Evolutionary conservation across 768 basidiomycete genomes (phyloP), one percentile per base, ranked within the genome.

Genomic region (Lentinus tigrinus): DNA sequence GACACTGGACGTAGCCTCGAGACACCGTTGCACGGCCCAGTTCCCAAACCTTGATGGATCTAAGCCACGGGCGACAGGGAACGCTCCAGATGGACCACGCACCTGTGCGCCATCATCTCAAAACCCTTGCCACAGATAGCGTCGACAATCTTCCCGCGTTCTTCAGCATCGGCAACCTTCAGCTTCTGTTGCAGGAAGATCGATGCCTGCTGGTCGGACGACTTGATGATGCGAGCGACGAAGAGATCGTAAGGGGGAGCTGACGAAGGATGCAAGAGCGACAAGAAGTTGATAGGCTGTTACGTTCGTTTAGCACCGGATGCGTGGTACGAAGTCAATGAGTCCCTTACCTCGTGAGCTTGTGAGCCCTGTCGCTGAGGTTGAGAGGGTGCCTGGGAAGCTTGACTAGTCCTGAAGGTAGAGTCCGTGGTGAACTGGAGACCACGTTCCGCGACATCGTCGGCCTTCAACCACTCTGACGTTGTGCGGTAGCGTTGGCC

Each of bases 41-140:
- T 94, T 94, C 2, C 92, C 92, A 62, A 94, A 94, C n/a, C 91
- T 91, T 65, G 55, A 54, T 23, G 57, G 57, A 34, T 58, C 47
- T 26, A 28, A 48, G 50, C 6, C 37, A 14, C 21, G 38, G 23
- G 46, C 36, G 13, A 48, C 10, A 6, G 31, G 16, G 21, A 47
- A 24, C 24, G 49, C 31, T 16, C 27, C n/a, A 47, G 37, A 17
- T n/a, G 26, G 1, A 31, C 2, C 2, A 63, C 73, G 37, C 67
- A 88, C 88, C 90, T 79, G 69, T 92, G 88, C 56, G 90, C 91
- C 92, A 94, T 94, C 92, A 93, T 93, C 70, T 94, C 92, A 61
- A 89, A 91, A 1, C 92, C 91, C 13, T 86, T 82, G 39, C 84
- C 79, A 59, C 90, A 91, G 56, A 93, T 93, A 47, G 92, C 92